Percentiles rank a stretch among this genome's conserved stretches.
phyloP scores from a whole-genome alignment of 148 eudicot genomes.

The Rhododendron vialii region DNA sequence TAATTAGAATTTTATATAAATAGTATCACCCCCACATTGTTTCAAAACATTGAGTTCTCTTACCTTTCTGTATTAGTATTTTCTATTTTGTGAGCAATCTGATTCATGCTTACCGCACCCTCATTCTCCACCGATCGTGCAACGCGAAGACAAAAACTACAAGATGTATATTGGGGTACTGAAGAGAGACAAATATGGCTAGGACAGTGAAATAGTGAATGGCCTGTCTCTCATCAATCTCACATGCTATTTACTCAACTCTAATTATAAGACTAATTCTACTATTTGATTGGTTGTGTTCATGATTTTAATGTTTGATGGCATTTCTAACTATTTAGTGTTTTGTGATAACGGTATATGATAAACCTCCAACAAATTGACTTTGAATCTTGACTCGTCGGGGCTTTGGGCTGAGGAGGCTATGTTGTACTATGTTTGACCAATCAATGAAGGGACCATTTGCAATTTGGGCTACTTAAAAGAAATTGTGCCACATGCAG shows the following conservation, averaged over 20 bases:
- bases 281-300: too few species aligned
- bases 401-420: background rate
- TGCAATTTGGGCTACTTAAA: background rate
- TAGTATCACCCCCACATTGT: too few species aligned
- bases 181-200: background rate
- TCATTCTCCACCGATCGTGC: too few species aligned
- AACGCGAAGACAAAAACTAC: too few species aligned
- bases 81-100: too few species aligned
- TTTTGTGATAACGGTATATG: background rate
- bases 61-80: too few species aligned
- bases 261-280: background rate
- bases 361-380: background rate
- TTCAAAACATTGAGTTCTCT: too few species aligned
- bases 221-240: background rate
- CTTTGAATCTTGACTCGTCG: background rate
- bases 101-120: too few species aligned
- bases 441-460: background rate
- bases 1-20: too few species aligned
- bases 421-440: background rate
- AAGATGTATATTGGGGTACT: too few species aligned
- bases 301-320: background rate
- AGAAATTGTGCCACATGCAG: background rate
- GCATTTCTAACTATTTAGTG: background rate
- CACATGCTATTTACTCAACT: background rate
- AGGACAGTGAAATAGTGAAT: background rate